phyloP scores from a whole-genome alignment of 208 protist species.

The Acanthamoeba healyi region DNA sequence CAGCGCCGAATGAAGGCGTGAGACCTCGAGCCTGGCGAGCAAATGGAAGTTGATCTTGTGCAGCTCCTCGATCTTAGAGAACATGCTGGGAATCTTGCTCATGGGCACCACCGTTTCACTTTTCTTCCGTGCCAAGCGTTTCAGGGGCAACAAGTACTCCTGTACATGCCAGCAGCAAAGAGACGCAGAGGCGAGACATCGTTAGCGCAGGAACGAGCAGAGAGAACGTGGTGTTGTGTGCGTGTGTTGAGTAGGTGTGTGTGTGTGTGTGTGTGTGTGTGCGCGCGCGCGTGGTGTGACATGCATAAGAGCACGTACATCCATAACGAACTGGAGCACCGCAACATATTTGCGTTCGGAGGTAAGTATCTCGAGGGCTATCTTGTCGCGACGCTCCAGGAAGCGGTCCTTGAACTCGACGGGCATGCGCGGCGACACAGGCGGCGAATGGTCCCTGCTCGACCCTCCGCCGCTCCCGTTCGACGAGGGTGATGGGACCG shows the following conservation, averaged over 20 bases:
- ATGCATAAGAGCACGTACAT: background rate
- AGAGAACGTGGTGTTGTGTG: too few species aligned
- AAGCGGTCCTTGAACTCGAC: constrained; percentile 18
- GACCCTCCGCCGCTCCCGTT: background rate
- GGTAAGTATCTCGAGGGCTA: constrained; percentile 19
- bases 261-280: too few species aligned
- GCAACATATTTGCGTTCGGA: constrained; percentile 13
- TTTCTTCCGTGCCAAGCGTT: background rate
- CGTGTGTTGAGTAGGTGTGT: too few species aligned
- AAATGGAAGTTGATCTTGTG: constrained; percentile 20
- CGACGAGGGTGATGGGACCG: background rate
- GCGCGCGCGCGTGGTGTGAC: background rate
- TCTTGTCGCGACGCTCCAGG: constrained; percentile 19
- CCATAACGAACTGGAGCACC: constrained; percentile 16
- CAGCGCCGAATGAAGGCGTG: background rate
- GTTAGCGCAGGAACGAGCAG: too few species aligned
- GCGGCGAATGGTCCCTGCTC: background rate
- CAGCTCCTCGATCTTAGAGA: background rate
- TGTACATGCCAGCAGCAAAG: too few species aligned
- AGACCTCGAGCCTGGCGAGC: constrained; percentile 2
- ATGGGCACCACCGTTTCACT: background rate
- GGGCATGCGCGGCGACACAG: background rate
- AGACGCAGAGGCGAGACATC: too few species aligned
- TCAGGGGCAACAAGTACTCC: background rate
- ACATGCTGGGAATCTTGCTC: constrained; percentile 13